Percentiles rank a stretch among this genome's conserved stretches.
Conservation (phyloP, 2,329 filamentous ascomycete genomes). For the Rhynchosporium secalis region DNA sequence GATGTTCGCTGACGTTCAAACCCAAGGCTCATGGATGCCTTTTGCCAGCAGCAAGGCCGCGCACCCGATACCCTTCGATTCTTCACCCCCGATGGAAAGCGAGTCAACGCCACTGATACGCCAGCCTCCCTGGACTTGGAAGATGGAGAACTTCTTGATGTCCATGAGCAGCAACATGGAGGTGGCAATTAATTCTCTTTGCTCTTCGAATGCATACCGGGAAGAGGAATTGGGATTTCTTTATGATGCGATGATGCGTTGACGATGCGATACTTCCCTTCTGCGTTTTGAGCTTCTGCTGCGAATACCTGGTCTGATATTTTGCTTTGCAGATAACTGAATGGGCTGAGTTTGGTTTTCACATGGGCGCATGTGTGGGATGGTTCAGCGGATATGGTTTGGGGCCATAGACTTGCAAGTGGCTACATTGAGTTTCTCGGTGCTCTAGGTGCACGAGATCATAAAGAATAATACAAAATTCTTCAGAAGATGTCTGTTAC, state of each 20-base stretch:
- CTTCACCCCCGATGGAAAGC: constrained; percentile 15
- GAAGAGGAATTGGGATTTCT: not conserved
- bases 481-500: not conserved
- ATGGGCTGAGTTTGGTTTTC: not conserved
- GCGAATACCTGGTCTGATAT: not conserved
- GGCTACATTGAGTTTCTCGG: not conserved
- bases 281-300: not conserved
- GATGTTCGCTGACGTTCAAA: not conserved
- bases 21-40: constrained; percentile 15
- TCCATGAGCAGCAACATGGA: constrained; percentile 15
- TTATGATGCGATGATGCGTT: not conserved
- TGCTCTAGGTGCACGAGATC: not conserved
- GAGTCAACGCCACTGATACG: constrained; percentile 16
- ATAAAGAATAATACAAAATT: not conserved
- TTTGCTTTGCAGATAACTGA: not conserved
- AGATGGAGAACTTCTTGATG: constrained; percentile 16
- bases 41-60: constrained; percentile 11
- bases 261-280: not conserved
- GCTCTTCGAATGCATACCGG: not conserved
- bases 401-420: not conserved
- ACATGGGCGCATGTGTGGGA: not conserved
- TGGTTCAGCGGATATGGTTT: not conserved
- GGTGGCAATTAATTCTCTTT: not conserved
- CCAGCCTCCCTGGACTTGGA: constrained; percentile 16
- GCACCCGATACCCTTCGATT: constrained; percentile 12